Conservation (phyloP, 2,329 filamentous ascomycete genomes). For the Aspergillus texensis region DNA sequence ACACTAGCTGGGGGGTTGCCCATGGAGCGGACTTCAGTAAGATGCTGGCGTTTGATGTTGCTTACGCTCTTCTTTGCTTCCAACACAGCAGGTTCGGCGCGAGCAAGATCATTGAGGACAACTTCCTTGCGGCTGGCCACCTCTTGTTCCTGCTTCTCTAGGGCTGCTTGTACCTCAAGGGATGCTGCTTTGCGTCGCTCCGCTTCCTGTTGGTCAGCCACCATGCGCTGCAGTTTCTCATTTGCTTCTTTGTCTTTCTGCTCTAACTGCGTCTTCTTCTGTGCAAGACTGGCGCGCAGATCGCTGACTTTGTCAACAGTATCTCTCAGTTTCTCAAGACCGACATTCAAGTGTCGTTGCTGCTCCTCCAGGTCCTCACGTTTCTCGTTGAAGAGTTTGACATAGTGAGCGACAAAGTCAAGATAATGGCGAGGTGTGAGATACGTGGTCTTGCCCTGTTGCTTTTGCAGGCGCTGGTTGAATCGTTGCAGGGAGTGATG, state of each 20-base stretch:
- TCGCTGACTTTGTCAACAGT: slow-evolving; percentile 97
- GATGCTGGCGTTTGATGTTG: slow-evolving; percentile 96
- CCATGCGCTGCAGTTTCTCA: slow-evolving; percentile 95
- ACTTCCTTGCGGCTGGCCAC: slow-evolving; percentile 81
- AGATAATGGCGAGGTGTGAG: slow-evolving; percentile 96
- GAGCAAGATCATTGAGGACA: slow-evolving; percentile 83
- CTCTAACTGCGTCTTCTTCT: slow-evolving; percentile 92
- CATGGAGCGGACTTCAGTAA: slow-evolving; percentile 98
- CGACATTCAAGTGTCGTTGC: slow-evolving; percentile 96
- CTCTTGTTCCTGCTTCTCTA: slow-evolving; percentile 87
- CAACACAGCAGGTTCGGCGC: slow-evolving; percentile 87
- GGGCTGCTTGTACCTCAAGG: slow-evolving; percentile 80
- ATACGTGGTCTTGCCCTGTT: slow-evolving; percentile 90
- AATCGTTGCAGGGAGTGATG: slow-evolving; percentile 92
- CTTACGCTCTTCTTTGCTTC: slow-evolving; percentile 95
- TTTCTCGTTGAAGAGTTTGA: slow-evolving; percentile 97
- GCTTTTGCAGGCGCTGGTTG: slow-evolving; percentile 84
- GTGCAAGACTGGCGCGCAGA: slow-evolving; percentile 82
- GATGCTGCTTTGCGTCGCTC: slow-evolving; percentile 88
- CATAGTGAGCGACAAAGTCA: slow-evolving; percentile 97
- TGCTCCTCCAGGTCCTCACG: slow-evolving; percentile 98
- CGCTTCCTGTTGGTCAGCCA: slow-evolving; percentile 91
- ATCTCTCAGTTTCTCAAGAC: slow-evolving; percentile 93
- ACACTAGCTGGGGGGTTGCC: slow-evolving; percentile 88
- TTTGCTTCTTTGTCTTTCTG: slow-evolving; percentile 94